Evolutionary conservation across 106 monocot species (phyloP), one percentile per base, ranked within the genome.

Genomic region (Gastrodia elata): DNA sequence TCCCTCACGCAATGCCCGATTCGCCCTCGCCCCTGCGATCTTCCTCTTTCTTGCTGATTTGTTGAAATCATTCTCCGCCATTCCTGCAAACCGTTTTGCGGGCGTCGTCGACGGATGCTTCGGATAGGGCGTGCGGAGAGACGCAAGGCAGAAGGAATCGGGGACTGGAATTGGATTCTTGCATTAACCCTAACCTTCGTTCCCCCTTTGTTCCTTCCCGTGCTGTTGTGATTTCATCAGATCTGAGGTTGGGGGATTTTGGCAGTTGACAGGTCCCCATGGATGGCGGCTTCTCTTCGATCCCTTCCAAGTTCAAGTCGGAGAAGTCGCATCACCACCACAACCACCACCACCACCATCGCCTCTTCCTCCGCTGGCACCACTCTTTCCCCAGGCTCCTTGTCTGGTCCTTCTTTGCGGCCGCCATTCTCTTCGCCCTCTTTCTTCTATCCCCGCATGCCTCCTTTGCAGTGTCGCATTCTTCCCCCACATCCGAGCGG

Each of bases 291-390:
- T 34, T 67, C 30, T 71, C 77, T 30, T 77, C 77, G 58, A 71
- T 57, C 33, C 70, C 77, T 8, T 70, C 57, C 4, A 77, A 77
- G 20, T 77, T 77, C 42, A 77, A 77, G 71, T 30, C 77, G 52
- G 77, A 77, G 61, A 77, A 77, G 64, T 38, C 58, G 32, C 57
- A 61, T 38, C 75, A 43, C 30, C 76, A 38, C 16, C 75, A 64
- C 40, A 35, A 48, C 7, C 75, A 43, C 30, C 76, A 38, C 16
- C 75, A 64, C 40, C 49, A 48, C 7, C 76, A 37, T 18, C 77
- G 58, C 28, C 33, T 71, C 71, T 42, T 59, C 28, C 71, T 20
- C 40, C 16, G 33, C 16, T 28, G 25, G 33, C 39, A 71, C 20
- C 61, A 28, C 43, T 57, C 70, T 3, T 24, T 71, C 20, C 38